phyloP scores from a whole-genome alignment of 2,329 filamentous ascomycete genomes.

The Aspergillus pseudoterreus region DNA sequence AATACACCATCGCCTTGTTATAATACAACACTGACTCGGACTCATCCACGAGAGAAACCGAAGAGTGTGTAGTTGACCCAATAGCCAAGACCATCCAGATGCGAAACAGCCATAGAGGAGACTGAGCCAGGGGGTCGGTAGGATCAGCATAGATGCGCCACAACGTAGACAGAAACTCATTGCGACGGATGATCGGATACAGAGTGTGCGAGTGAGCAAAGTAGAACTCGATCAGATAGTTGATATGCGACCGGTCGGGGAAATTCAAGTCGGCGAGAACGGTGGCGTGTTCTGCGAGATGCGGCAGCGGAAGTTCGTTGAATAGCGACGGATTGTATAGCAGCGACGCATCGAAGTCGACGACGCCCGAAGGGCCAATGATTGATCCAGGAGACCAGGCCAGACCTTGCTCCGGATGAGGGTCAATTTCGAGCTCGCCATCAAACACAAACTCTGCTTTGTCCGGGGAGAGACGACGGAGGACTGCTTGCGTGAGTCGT shows the following conservation, averaged over 20 bases:
- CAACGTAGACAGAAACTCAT: slow-evolving; percentile 34
- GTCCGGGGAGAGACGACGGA: slow-evolving; percentile 42
- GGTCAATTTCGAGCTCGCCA: slow-evolving; percentile 10
- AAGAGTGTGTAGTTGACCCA: slow-evolving; percentile 44
- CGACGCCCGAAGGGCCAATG: neutral
- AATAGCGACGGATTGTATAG: neutral
- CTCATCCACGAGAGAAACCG: slow-evolving; percentile 43
- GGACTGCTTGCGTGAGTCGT: slow-evolving; percentile 41
- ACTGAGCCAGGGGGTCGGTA: slow-evolving; percentile 24
- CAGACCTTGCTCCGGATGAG: neutral
- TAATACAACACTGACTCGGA: slow-evolving; percentile 42
- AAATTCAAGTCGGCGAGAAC: slow-evolving; percentile 7
- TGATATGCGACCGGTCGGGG: slow-evolving; percentile 23
- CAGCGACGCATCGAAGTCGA: neutral
- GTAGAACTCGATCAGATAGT: slow-evolving; percentile 40
- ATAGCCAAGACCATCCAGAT: slow-evolving; percentile 52
- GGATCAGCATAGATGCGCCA: slow-evolving; percentile 28
- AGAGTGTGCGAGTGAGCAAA: slow-evolving; percentile 48
- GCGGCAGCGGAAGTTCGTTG: neutral
- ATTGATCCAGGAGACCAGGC: neutral
- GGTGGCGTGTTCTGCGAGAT: slow-evolving; percentile 4
- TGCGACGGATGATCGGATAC: slow-evolving; percentile 41
- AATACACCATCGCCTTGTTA: slow-evolving; percentile 43
- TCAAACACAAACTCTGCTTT: slow-evolving; percentile 43
- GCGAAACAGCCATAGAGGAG: slow-evolving; percentile 36